Percentiles rank a stretch among this genome's conserved stretches.
phyloP scores from a whole-genome alignment of 2,329 filamentous ascomycete species.

The Phaeomoniella chlamydospora region DNA sequence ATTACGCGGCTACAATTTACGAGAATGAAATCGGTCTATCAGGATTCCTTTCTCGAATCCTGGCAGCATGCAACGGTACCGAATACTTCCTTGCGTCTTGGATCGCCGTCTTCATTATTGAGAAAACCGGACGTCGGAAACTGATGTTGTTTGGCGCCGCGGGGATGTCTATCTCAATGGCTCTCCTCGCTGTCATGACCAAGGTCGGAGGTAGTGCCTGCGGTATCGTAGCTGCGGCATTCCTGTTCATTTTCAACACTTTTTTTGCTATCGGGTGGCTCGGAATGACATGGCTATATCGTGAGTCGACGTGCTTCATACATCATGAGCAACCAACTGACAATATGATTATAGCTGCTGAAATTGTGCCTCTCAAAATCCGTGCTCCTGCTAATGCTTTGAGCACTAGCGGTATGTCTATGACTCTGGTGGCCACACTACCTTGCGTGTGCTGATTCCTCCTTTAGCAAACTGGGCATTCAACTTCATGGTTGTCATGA shows the following conservation, averaged over 20 bases:
- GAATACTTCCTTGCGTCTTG: slow-evolving; percentile 38
- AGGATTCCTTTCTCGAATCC: slow-evolving; percentile 27
- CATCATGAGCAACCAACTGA: no score
- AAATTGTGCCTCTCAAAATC: slow-evolving; percentile 39
- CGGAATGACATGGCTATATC: slow-evolving; percentile 48
- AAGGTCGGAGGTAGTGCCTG: slow-evolving; percentile 26
- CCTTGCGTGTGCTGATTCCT: no score
- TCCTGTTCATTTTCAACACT: slow-evolving; percentile 46
- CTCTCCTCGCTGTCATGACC: slow-evolving; percentile 36
- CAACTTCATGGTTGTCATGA: slow-evolving; percentile 54
- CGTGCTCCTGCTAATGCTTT: slow-evolving; percentile 4
- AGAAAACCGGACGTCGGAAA: slow-evolving; percentile 40
- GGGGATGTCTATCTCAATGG: slow-evolving; percentile 52
- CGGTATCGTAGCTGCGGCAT: slow-evolving; percentile 37
- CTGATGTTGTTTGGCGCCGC: slow-evolving; percentile 58
- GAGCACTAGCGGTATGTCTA: slow-evolving; percentile 4
- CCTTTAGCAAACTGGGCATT: slow-evolving; percentile 43
- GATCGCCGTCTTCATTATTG: slow-evolving; percentile 34
- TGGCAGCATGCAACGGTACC: slow-evolving; percentile 38
- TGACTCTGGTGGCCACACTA: background rate
- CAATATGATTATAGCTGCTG: no score
- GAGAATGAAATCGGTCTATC: slow-evolving; percentile 25
- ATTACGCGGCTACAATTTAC: slow-evolving; percentile 28
- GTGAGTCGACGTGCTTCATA: no score
- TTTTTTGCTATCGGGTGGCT: slow-evolving; percentile 47